A percentile compares a stretch with the other conserved stretches of the same genome.
These are phyloP conservation scores for Plantago elongata DNA, from an alignment of 257 asterid species.

Conservation along the genomic window DNA sequence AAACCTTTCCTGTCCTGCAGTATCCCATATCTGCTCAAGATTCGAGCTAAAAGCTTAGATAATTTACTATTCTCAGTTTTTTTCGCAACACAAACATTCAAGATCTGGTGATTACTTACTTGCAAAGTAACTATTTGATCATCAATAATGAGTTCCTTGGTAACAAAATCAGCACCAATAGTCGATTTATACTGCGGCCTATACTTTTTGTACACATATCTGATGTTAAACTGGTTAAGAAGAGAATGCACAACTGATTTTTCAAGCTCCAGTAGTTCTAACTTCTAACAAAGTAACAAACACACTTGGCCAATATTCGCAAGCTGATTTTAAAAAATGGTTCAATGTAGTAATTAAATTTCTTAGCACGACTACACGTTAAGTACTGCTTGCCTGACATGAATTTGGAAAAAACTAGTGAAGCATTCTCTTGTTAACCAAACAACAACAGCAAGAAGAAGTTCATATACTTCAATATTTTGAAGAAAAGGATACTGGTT, in stretches of 20 bases:
- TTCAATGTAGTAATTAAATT: too few species aligned
- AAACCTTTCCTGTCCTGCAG: conserved; percentile 93
- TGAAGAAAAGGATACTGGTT: conserved; percentile 65
- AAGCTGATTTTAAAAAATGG: too few species aligned
- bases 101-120: conserved; percentile 33
- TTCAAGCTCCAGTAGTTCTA: not conserved
- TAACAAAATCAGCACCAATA: conserved; percentile 85
- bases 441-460: not conserved
- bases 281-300: too few species aligned
- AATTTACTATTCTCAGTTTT: not conserved
- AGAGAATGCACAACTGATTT: conserved; percentile 4
- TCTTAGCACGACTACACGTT: too few species aligned
- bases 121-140: conserved; percentile 69
- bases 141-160: conserved; percentile 61
- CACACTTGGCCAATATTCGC: not conserved
- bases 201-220: conserved; percentile 62
- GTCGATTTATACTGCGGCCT: conserved; percentile 59
- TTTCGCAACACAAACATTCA: not conserved
- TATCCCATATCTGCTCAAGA: conserved; percentile 71
- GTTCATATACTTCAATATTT: too few species aligned
- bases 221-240: conserved; percentile 30
- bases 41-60: too few species aligned
- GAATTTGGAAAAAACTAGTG: not conserved
- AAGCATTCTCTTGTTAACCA: not conserved
- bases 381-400: too few species aligned